These are phyloP conservation scores for Penstemon barbatus DNA, from an alignment of 257 asterid species.

Conservation along the genomic window DNA sequence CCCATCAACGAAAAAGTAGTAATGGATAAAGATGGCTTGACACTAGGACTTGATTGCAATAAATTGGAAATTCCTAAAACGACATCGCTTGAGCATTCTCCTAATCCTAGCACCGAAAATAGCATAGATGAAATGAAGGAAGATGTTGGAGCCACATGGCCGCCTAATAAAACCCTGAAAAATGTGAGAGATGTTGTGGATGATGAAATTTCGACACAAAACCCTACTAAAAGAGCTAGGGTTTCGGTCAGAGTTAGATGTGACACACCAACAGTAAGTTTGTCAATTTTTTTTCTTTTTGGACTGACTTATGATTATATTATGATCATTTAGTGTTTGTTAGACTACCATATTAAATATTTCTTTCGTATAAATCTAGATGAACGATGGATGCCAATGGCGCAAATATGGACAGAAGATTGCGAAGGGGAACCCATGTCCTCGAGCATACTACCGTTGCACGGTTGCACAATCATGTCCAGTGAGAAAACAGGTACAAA, in stretches of 20 bases:
- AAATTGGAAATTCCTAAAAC: constrained; percentile 34
- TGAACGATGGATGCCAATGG: constrained; percentile 99
- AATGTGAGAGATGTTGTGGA: constrained; percentile 53
- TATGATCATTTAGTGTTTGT: neutral
- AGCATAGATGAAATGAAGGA: constrained; percentile 62
- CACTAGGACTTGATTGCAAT: constrained; percentile 62
- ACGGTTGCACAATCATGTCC: constrained; percentile 89
- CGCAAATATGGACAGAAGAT: constrained; percentile 95
- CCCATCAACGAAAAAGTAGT: constrained; percentile 28
- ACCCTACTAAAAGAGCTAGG: constrained; percentile 86
- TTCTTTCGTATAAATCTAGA: constrained; percentile 34
- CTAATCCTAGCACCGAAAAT: constrained; percentile 48
- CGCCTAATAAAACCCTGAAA: constrained; percentile 41
- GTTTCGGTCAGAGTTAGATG: constrained; percentile 93
- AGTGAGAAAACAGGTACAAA: constrained; percentile 74
- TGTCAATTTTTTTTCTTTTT: neutral
- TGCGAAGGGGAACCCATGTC: constrained; percentile 95
- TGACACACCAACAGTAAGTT: constrained; percentile 79
- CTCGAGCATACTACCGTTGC: constrained; percentile 97
- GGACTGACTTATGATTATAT: neutral
- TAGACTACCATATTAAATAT: neutral
- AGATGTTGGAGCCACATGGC: constrained; percentile 50
- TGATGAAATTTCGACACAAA: constrained; percentile 61
- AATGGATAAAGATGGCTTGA: constrained; percentile 45
- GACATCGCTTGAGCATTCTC: constrained; percentile 31